Percentiles rank a stretch among this genome's conserved stretches.
Conservation (phyloP, 345 rosid genomes). For the Hevea brasiliensis region DNA sequence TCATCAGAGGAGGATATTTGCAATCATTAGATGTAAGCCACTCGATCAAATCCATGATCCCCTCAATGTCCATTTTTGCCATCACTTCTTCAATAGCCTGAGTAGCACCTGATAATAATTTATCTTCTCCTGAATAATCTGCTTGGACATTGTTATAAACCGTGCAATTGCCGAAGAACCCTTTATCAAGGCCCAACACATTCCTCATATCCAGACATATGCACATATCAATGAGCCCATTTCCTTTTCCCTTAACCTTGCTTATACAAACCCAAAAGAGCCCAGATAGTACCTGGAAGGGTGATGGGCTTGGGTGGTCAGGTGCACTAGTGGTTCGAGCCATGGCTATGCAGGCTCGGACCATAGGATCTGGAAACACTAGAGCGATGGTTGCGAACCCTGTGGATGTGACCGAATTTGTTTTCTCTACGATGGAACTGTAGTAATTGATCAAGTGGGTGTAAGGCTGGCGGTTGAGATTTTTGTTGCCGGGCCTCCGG, state of each 20-base stretch:
- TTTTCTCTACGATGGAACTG: conserved; percentile 27
- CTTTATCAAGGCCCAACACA: conserved; percentile 43
- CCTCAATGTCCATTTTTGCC: conserved; percentile 38
- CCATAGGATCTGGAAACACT: conserved; percentile 42
- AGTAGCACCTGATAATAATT: conserved; percentile 31
- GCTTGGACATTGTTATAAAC: conserved; percentile 41
- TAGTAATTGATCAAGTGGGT: conserved; percentile 42
- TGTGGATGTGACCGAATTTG: conserved; percentile 7
- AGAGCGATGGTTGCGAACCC: conserved; percentile 41
- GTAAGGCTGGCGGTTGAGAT: conserved; percentile 20
- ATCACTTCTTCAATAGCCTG: conserved; percentile 37
- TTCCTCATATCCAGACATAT: conserved; percentile 56
- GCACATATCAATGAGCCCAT: conserved; percentile 48
- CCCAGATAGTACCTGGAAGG: conserved; percentile 53
- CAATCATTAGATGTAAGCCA: conserved; percentile 42
- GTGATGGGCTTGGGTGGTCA: conserved; percentile 14
- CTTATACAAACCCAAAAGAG: conserved; percentile 64
- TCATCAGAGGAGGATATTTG: conserved; percentile 18
- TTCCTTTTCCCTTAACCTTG: conserved; percentile 37
- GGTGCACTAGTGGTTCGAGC: conserved; percentile 11
- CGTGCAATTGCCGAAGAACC: conserved; percentile 72
- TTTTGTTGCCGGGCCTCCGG: conserved; percentile 17
- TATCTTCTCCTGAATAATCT: not conserved
- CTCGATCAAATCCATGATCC: conserved; percentile 56
- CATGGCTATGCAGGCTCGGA: conserved; percentile 43